These are phyloP conservation scores for Setaria viridis DNA, from an alignment of 202 grass and related monocot genomes.

Conservation along the genomic window DNA sequence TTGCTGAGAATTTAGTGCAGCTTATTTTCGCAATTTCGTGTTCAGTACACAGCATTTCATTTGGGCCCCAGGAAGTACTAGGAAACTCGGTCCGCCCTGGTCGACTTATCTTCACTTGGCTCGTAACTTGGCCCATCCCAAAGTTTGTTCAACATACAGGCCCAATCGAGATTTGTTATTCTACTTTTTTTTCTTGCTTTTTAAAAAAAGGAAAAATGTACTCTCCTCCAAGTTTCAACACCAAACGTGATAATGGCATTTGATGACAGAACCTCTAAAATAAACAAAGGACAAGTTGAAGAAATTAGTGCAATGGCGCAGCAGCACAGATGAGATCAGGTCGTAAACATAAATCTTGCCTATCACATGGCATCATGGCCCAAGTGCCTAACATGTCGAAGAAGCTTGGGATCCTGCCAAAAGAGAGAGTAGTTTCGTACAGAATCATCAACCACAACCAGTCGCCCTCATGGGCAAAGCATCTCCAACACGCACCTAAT, in stretches of 20 bases:
- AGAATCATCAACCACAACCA: conserved; percentile 8
- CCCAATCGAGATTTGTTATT: not conserved
- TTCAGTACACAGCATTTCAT: too few relatives aligned
- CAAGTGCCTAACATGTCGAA: conserved; percentile 1
- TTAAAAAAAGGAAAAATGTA: too few relatives aligned
- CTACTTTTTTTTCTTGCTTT: not conserved
- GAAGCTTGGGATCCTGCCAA: not conserved
- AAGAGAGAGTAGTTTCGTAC: conserved; percentile 24
- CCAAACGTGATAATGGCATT: not conserved
- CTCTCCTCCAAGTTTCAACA: not conserved
- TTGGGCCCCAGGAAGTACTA: not conserved
- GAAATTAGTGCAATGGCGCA: not conserved
- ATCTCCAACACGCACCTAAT: conserved; percentile 33
- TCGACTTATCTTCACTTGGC: not conserved
- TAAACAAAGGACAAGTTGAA: conserved; percentile 47
- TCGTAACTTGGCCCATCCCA: not conserved
- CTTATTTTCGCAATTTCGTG: not conserved
- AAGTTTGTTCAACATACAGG: not conserved
- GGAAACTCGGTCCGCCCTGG: not conserved
- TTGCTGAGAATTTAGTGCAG: not conserved
- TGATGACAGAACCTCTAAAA: not conserved
- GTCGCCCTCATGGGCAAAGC: not conserved
- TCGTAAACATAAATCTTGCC: not conserved
- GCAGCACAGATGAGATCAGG: conserved; percentile 29
- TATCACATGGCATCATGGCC: conserved; percentile 30